A percentile compares a stretch with the other conserved stretches of the same genome.
Conservation (phyloP, 2,329 filamentous ascomycete species). For the Rutstroemia sp. region DNA sequence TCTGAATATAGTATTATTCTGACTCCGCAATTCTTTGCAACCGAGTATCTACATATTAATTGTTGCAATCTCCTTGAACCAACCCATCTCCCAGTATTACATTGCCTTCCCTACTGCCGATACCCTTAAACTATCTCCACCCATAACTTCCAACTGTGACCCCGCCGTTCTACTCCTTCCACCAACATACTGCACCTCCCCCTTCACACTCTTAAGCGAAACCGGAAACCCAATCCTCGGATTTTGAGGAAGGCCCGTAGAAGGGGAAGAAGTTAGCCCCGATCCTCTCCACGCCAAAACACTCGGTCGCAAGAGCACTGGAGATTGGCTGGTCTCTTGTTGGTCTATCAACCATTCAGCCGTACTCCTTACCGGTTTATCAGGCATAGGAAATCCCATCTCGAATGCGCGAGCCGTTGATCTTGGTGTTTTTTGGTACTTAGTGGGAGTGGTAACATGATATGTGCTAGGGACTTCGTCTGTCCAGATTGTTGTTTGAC, state of each 20-base stretch:
- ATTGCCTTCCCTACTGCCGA: no score
- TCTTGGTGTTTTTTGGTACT: neutral
- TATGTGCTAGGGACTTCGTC: slow-evolving; percentile 18
- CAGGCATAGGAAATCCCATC: slow-evolving; percentile 12
- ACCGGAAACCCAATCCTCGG: slow-evolving; percentile 10
- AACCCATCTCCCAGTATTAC: no score
- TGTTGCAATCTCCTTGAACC: no score
- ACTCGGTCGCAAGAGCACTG: neutral
- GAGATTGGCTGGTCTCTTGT: neutral
- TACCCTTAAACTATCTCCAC: neutral
- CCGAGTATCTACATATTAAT: no score
- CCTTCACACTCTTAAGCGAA: neutral
- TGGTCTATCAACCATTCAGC: slow-evolving; percentile 15
- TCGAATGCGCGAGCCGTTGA: neutral
- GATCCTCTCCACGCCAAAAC: neutral
- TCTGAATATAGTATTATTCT: no score
- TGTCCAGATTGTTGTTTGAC: slow-evolving; percentile 24
- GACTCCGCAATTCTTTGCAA: no score
- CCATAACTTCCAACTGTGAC: neutral
- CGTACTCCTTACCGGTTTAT: slow-evolving; percentile 11
- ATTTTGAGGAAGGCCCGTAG: slow-evolving; percentile 3
- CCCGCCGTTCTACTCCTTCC: neutral
- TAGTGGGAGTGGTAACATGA: neutral
- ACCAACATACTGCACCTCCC: neutral
- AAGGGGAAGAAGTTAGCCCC: neutral